Conservation (phyloP, 2,329 filamentous ascomycete genomes). For the Trichoderma sp. region DNA sequence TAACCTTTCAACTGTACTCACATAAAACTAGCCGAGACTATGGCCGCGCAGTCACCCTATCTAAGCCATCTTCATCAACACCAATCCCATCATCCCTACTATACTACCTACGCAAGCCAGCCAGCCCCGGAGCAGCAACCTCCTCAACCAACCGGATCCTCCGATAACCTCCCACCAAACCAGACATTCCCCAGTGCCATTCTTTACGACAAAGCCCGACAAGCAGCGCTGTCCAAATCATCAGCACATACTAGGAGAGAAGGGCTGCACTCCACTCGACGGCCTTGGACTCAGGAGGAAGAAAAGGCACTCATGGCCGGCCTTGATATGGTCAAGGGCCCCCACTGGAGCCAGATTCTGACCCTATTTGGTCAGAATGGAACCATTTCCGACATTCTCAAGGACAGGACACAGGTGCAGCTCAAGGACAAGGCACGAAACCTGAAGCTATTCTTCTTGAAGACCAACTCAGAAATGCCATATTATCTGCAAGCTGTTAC, state of each 20-base stretch:
- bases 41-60: constrained; percentile 37
- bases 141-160: constrained; percentile 30
- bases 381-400: constrained; percentile 76
- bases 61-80: constrained; percentile 40
- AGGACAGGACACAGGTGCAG: constrained; percentile 87
- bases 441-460: constrained; percentile 86
- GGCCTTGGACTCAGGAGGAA: constrained; percentile 86
- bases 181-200: constrained; percentile 55
- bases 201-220: constrained; percentile 58
- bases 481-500: constrained; percentile 86
- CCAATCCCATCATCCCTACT: constrained; percentile 38
- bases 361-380: constrained; percentile 79
- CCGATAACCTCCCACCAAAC: constrained; percentile 51
- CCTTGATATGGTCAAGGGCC: constrained; percentile 82
- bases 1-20: not conserved
- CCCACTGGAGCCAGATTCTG: constrained; percentile 90
- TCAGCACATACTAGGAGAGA: constrained; percentile 55
- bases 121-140: constrained; percentile 37
- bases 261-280: constrained; percentile 60
- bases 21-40: constrained; percentile 31
- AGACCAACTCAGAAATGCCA: constrained; percentile 87
- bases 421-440: constrained; percentile 91
- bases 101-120: constrained; percentile 33
- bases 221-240: constrained; percentile 57
- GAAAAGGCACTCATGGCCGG: constrained; percentile 88